Percentiles rank a stretch among this genome's conserved stretches.
Conservation (phyloP, 176 grass and related monocot genomes). For the Puya raimondii region DNA sequence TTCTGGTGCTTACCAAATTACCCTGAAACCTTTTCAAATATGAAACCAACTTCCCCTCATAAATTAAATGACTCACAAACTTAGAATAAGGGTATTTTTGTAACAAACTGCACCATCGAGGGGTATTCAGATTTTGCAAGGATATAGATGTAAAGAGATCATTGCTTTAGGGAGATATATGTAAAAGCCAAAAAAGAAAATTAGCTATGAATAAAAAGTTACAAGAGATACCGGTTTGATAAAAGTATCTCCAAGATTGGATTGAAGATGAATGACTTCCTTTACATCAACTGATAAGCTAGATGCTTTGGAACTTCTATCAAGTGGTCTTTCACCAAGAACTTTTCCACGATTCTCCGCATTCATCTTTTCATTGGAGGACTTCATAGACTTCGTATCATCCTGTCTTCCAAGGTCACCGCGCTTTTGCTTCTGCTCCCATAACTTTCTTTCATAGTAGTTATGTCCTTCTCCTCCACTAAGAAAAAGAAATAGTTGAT, state of each 20-base stretch:
- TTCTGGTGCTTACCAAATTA: too few relatives aligned
- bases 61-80: too few relatives aligned
- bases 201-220: constrained; percentile 23
- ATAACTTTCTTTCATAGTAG: constrained; percentile 79
- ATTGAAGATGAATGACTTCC: constrained; percentile 55
- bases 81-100: too few relatives aligned
- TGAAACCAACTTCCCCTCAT: too few relatives aligned
- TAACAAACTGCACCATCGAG: too few relatives aligned
- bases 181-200: not conserved
- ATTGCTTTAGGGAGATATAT: not conserved
- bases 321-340: constrained; percentile 89
- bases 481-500: constrained; percentile 69
- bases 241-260: constrained; percentile 70
- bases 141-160: too few relatives aligned
- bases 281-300: constrained; percentile 34
- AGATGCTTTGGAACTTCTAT: constrained; percentile 47
- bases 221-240: constrained; percentile 69
- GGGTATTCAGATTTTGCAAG: too few relatives aligned
- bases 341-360: constrained; percentile 80
- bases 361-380: constrained; percentile 56
- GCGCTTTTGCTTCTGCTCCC: constrained; percentile 75
- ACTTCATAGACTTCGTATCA: constrained; percentile 29
- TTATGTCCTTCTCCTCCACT: constrained; percentile 63
- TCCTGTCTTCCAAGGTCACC: constrained; percentile 31
- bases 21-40: too few relatives aligned